A percentile compares a stretch with the other conserved stretches of the same genome.
Evolutionary conservation across 176 grass and related monocot genomes (phyloP).

Genomic region (Lolium rigidum): DNA sequence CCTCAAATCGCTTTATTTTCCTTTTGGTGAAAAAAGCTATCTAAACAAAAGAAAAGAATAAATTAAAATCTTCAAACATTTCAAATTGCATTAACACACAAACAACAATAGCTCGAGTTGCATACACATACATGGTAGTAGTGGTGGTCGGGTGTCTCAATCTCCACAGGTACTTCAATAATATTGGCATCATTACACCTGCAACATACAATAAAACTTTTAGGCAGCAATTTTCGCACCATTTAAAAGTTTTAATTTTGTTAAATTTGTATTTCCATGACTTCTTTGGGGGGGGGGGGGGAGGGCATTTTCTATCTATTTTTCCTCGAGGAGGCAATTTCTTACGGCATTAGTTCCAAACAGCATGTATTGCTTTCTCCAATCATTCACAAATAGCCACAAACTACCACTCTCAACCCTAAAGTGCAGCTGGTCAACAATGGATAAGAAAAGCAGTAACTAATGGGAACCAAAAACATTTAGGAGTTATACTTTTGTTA

Average conservation of each 20-base stretch:
- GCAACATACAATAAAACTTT: constrained; percentile 41
- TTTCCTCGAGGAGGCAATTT: neutral
- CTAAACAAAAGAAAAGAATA: constrained; percentile 52
- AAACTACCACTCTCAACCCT: neutral
- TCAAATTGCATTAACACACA: constrained; percentile 15
- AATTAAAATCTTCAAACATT: constrained; percentile 11
- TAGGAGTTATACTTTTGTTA: neutral
- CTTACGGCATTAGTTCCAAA: constrained; percentile 2
- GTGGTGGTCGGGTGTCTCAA: constrained; percentile 94
- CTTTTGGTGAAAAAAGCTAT: constrained; percentile 85
- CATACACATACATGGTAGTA: constrained; percentile 87
- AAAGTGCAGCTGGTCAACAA: neutral
- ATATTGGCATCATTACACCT: constrained; percentile 82
- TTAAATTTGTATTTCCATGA: neutral
- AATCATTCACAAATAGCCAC: constrained; percentile 17
- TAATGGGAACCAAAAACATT: constrained; percentile 10
- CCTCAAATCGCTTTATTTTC: constrained; percentile 68
- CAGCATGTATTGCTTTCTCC: neutral
- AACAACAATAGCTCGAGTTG: neutral
- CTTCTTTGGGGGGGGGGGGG: neutral
- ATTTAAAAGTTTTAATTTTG: neutral
- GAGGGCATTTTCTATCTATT: neutral
- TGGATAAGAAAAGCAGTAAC: neutral
- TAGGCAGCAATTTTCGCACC: neutral
- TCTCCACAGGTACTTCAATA: constrained; percentile 79